Conservation (phyloP, 129 eudicot species). For the Ambrosia trifida region DNA sequence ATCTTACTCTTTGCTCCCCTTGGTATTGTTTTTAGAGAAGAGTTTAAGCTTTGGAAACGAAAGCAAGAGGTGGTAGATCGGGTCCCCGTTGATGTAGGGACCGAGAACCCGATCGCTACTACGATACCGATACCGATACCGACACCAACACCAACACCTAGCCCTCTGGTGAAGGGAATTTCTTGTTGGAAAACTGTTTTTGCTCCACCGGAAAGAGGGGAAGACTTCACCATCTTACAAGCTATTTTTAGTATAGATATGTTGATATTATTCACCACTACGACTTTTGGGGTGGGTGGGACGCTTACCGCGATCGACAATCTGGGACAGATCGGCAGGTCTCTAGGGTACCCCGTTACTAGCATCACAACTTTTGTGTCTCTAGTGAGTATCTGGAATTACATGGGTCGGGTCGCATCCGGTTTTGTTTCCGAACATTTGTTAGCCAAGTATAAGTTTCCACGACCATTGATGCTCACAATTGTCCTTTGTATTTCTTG, state of each 20-base stretch:
- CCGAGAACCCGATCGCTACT: neutral
- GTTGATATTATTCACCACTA: neutral
- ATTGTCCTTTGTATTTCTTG: neutral
- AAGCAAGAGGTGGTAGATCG: neutral
- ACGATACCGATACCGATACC: no score
- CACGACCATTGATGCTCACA: neutral
- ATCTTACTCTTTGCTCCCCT: neutral
- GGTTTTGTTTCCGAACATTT: neutral
- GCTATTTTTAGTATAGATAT: neutral
- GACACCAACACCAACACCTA: no score
- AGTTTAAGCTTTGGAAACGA: neutral
- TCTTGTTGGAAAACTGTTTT: slow-evolving; percentile 3
- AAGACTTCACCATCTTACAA: neutral
- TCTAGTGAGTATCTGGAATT: neutral
- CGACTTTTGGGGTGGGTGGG: neutral
- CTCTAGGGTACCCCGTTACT: neutral
- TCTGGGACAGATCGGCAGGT: neutral
- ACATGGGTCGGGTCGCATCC: neutral
- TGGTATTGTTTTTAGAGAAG: neutral
- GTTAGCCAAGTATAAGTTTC: neutral
- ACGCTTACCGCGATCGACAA: neutral
- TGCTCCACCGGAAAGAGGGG: neutral
- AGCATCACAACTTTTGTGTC: neutral
- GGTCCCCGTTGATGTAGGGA: neutral
- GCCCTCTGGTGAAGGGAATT: neutral